Conservation (phyloP, 495 filamentous ascomycete genomes). For the Xeromyces bisporus region DNA sequence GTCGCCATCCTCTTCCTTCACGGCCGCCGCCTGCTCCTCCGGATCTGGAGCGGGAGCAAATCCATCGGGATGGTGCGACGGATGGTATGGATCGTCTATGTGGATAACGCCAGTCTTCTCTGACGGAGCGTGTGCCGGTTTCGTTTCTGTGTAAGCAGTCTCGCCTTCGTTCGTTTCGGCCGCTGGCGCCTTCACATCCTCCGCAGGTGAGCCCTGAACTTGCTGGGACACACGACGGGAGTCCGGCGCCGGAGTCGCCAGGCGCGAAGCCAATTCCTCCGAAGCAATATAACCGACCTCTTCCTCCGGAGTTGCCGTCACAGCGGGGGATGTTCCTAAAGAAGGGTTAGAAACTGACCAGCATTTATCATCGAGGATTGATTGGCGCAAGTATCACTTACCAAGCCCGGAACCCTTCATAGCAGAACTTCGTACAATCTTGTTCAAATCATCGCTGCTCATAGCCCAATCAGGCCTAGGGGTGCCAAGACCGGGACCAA, state of each 20-base stretch:
- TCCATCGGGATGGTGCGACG: conserved; percentile 44
- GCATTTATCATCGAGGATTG: too few species aligned
- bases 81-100: conserved; percentile 52
- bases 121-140: conserved; percentile 24
- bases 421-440: conserved; percentile 62
- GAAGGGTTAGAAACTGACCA: not conserved
- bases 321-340: conserved; percentile 31
- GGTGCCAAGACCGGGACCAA: conserved; percentile 44
- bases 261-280: conserved; percentile 59
- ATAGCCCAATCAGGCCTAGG: conserved; percentile 65
- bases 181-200: conserved; percentile 34
- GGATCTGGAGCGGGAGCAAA: conserved; percentile 27
- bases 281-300: conserved; percentile 67
- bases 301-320: conserved; percentile 52
- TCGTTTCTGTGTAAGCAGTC: conserved; percentile 6
- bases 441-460: conserved; percentile 83
- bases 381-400: conserved; percentile 13
- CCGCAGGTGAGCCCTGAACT: conserved; percentile 39
- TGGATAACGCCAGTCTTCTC: conserved; percentile 51
- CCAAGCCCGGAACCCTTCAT: conserved; percentile 48
- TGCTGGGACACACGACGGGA: conserved; percentile 27
- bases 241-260: conserved; percentile 44
- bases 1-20: conserved; percentile 24
- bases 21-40: conserved; percentile 21
- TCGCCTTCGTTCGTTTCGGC: conserved; percentile 9